Evolutionary conservation across 2,329 filamentous ascomycete genomes (phyloP).

Genomic region (Botrytis tulipae): DNA sequence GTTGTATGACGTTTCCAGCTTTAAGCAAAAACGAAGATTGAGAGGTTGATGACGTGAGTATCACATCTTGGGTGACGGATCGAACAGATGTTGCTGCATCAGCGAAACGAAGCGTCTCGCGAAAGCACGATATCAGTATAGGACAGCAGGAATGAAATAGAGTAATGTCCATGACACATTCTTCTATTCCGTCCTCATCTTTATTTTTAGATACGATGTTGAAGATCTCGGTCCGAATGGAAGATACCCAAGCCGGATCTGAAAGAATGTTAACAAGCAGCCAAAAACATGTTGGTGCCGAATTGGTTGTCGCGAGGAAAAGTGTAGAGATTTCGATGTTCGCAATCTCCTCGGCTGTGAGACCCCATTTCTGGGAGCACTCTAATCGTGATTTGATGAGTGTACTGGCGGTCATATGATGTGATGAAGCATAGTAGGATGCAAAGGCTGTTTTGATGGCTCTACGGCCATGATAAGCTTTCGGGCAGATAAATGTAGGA

Average conservation of each 20-base stretch:
- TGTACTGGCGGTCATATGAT: conserved; percentile 36
- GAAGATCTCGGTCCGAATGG: conserved; percentile 39
- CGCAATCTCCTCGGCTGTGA: conserved; percentile 38
- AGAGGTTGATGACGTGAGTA: conserved; percentile 38
- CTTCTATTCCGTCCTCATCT: conserved; percentile 18
- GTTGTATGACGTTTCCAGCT: conserved; percentile 45
- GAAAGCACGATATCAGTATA: conserved; percentile 46
- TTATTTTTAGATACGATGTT: conserved; percentile 20
- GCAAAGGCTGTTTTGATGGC: conserved; percentile 41
- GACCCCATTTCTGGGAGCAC: conserved; percentile 36
- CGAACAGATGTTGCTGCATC: conserved; percentile 44
- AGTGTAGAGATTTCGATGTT: conserved; percentile 40
- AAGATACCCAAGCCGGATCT: conserved; percentile 33
- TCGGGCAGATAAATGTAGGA: conserved; percentile 39
- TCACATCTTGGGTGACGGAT: conserved; percentile 44
- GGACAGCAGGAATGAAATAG: conserved; percentile 43
- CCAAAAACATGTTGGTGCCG: conserved; percentile 45
- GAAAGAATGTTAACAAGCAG: conserved; percentile 40
- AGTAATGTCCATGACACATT: conserved; percentile 26
- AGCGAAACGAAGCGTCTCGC: conserved; percentile 46
- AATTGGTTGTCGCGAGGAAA: conserved; percentile 40
- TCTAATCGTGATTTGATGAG: conserved; percentile 37
- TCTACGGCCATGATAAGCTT: conserved; percentile 40
- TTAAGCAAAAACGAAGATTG: conserved; percentile 44
- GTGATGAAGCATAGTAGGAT: conserved; percentile 34